Base-by-base conservation (phyloP, 2,329 filamentous ascomycete species). In the Alternaria triticina region DNA sequence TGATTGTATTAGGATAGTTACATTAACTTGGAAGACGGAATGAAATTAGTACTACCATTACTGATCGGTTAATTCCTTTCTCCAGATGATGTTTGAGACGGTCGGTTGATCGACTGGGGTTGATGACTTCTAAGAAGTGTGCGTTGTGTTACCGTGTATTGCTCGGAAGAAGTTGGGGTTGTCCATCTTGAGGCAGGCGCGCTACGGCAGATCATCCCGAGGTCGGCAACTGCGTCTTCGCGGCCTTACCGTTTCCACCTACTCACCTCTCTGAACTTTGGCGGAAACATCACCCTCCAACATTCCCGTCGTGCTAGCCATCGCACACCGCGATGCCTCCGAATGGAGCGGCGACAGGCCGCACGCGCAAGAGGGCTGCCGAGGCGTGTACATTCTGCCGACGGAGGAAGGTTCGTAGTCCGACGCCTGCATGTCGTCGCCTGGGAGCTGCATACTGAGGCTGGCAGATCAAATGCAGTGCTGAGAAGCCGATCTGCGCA, bases 391-490 rank as follows among this genome's bases (percentile, higher is more conserved):
- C 76, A 23, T 80, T 79, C 56, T 81, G 80, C 62, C 79, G 80
- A 17, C 69, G 76, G 51, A 75, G 80, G 61, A 82, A 86, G 70
- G 73, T 74, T 54, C 17, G 69, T 51, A 25, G 44, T 45, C 47
- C 2, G 33, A n/a, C 20, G 28, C 23, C 23, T 47, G 17, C 15
- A 11, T 9, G 17, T 22, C 11, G 15, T 46, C 6, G 36, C 3
- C n/a, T 4, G n/a, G 40, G 30, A 62, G 17, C n/a, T 33, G 17
- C 23, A 58, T 23, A 54, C 69, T 74, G 61, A 72, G 52, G 25
- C n/a, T 20, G 43, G 40, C 59, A 75, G 84, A 82, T 86, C 74
- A 85, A 84, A 67, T 86, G 84, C 70, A 84, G 83, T 61, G 79
- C 80, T 22, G 82, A 82, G 50, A 74, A 78, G 54, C 84, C 83